phyloP scores from a whole-genome alignment of 139 green algal genomes.

The Auxenochlorella protothecoides region DNA sequence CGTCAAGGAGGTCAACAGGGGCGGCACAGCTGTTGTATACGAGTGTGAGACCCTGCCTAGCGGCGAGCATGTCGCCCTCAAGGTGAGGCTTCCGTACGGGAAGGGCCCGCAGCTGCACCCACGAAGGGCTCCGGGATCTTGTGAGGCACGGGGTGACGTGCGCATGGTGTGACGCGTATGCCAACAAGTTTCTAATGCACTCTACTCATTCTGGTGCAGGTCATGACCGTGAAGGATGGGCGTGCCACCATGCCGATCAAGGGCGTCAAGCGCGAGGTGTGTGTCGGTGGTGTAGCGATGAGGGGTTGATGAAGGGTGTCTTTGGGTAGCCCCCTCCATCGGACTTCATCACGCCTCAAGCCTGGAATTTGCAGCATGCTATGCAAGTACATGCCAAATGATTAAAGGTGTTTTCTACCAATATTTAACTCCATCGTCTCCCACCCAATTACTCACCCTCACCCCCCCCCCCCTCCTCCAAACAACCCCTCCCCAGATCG shows the following conservation, averaged over 20 bases:
- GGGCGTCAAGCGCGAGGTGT: conserved; percentile 9
- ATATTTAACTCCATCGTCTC: no score
- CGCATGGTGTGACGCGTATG: not conserved
- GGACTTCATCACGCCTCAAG: no score
- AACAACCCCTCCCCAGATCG: not conserved
- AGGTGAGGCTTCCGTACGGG: not conserved
- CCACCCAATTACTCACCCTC: no score
- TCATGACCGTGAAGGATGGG: conserved; percentile 12
- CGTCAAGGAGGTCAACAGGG: conserved; percentile 20
- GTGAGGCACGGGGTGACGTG: not conserved
- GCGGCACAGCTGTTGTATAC: conserved; percentile 22
- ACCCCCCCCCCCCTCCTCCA: no score
- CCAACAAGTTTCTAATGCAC: not conserved
- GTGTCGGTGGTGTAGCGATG: no score
- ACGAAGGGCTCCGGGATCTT: not conserved
- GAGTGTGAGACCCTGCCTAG: not conserved
- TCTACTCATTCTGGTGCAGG: not conserved
- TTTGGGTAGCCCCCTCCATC: no score
- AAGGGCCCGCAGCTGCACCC: not conserved
- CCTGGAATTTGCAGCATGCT: no score
- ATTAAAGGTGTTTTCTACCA: no score
- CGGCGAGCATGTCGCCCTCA: conserved; percentile 9
- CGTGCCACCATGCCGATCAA: not conserved
- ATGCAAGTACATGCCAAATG: no score
- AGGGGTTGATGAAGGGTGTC: no score